These are phyloP conservation scores for Gnomoniopsis smithogilvyi DNA, from an alignment of 2,329 filamentous ascomycete species.

Conservation along the genomic window DNA sequence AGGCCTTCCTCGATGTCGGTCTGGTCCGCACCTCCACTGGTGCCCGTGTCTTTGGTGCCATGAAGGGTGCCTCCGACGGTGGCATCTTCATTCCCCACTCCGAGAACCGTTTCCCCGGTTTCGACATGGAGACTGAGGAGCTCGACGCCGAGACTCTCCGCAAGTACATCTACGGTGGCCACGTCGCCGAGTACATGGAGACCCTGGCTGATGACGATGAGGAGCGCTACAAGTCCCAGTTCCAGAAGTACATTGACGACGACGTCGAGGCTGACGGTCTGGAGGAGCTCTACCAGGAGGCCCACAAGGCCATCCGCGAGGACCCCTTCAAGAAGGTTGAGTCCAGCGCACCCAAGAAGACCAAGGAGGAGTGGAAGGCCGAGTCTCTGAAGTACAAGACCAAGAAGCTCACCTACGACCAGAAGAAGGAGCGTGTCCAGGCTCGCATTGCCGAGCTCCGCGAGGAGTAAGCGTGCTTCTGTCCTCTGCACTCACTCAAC, in stretches of 20 bases:
- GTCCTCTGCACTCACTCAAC: neutral
- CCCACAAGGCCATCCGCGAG: constrained; percentile 94
- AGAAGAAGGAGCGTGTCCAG: constrained; percentile 83
- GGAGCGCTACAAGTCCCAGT: constrained; percentile 99
- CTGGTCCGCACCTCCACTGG: constrained; percentile 95
- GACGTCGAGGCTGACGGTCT: constrained; percentile 94
- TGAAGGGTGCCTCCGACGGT: constrained; percentile 99
- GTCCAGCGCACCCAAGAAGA: constrained; percentile 77
- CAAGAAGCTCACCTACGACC: constrained; percentile 73
- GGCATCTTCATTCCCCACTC: constrained; percentile 97
- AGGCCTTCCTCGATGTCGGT: constrained; percentile 97
- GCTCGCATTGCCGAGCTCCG: constrained; percentile 85
- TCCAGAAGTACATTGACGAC: constrained; percentile 96
- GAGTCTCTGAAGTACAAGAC: constrained; percentile 88
- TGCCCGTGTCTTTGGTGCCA: constrained; percentile 97
- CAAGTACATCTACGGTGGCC: constrained; percentile 98
- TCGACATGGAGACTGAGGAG: constrained; percentile 96
- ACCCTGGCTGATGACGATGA: constrained; percentile 98
- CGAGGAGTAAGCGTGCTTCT: constrained; percentile 37
- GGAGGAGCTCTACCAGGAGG: constrained; percentile 94
- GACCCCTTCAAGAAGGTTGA: constrained; percentile 95
- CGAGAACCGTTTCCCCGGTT: constrained; percentile 99
- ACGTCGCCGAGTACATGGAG: constrained; percentile 99
- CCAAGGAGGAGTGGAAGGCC: constrained; percentile 94
- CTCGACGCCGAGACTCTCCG: constrained; percentile 94